These are phyloP conservation scores for Annona squamosa DNA, from an alignment of 164 flowering plant species.

Conservation along the genomic window DNA sequence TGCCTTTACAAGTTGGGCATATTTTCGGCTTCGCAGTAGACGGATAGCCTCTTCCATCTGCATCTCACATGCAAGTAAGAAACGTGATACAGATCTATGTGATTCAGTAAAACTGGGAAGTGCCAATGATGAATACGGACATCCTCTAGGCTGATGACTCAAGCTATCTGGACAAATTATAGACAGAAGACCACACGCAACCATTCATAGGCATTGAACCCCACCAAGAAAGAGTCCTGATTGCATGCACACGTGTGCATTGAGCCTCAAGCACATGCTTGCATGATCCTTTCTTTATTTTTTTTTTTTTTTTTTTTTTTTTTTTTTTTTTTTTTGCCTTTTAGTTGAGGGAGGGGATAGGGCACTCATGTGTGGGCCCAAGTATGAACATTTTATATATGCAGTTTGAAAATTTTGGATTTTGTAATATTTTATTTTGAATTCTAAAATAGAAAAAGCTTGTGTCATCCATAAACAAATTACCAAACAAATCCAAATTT, in stretches of 20 bases:
- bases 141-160: neutral
- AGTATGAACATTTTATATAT: no score
- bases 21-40: slow-evolving; percentile 42
- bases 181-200: neutral
- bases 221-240: neutral
- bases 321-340: neutral
- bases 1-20: slow-evolving; percentile 50
- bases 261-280: neutral
- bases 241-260: neutral
- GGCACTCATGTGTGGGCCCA: no score
- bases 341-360: neutral
- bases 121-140: neutral
- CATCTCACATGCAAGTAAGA: slow-evolving; percentile 13
- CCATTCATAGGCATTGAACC: no score
- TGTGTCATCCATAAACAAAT: no score
- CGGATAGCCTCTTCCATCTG: slow-evolving; percentile 82
- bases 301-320: neutral
- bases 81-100: neutral
- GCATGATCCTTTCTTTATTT: neutral
- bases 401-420: no score
- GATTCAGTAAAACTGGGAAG: neutral
- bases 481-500: no score
- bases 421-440: no score
- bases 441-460: no score
- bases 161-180: neutral